Conservation (phyloP, 345 rosid species). For the Hirschfeldia incana region DNA sequence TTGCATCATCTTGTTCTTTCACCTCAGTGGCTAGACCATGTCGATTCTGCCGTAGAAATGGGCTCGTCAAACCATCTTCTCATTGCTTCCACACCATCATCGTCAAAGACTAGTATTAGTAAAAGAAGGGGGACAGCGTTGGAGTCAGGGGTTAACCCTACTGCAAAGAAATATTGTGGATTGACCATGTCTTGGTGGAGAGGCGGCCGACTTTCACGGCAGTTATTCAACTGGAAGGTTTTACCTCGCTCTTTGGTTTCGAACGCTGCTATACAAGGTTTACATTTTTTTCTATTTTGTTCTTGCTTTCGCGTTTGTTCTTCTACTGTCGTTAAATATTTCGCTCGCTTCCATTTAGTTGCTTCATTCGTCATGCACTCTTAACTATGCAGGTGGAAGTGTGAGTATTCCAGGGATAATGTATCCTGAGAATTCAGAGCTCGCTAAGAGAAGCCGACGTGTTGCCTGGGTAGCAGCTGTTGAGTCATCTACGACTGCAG, state of each 20-base stretch:
- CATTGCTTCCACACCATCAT: conserved; percentile 52
- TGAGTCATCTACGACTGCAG: conserved; percentile 70
- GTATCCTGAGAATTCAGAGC: conserved; percentile 87
- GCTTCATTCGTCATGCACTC: conserved; percentile 39
- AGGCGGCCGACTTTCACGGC: conserved; percentile 83
- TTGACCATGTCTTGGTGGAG: conserved; percentile 89
- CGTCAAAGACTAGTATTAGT: conserved; percentile 64
- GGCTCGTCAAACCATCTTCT: conserved; percentile 82
- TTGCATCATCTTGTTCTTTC: conserved; percentile 73
- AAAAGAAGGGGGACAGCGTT: conserved; percentile 55
- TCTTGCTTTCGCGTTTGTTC: conserved; percentile 14
- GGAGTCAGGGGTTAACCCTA: conserved; percentile 54
- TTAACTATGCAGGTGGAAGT: conserved; percentile 73
- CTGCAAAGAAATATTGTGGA: conserved; percentile 58
- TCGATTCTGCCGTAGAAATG: conserved; percentile 57
- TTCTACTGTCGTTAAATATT: conserved; percentile 5
- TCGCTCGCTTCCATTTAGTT: conserved; percentile 33
- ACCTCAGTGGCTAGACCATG: conserved; percentile 75
- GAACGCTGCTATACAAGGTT: conserved; percentile 96
- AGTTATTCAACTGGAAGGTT: conserved; percentile 79
- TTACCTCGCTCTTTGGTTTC: conserved; percentile 64
- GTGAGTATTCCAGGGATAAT: conserved; percentile 68
- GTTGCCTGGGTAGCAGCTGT: conserved; percentile 91
- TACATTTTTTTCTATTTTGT: conserved; percentile 31
- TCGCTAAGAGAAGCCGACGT: conserved; percentile 76